These are phyloP conservation scores for Flaveria sonorensis DNA, from an alignment of 129 eudicot species.

Conservation along the genomic window DNA sequence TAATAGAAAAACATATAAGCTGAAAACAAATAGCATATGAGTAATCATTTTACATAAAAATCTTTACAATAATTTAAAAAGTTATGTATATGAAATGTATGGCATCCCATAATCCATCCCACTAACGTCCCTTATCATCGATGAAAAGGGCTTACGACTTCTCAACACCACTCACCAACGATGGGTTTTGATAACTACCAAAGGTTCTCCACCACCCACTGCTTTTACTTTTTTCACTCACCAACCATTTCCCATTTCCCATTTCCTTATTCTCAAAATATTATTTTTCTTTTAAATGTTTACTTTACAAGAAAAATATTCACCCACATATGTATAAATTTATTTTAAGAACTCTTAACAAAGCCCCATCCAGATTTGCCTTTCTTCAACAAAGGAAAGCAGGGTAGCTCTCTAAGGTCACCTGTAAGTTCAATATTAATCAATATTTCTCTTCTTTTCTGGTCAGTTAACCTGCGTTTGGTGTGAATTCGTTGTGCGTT, in stretches of 20 bases:
- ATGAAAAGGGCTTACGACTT: conserved; percentile 23
- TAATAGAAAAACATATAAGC: background rate
- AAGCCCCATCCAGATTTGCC: conserved; percentile 41
- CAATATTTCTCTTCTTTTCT: background rate
- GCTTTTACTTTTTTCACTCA: conserved; percentile 28
- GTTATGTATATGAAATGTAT: conserved; percentile 19
- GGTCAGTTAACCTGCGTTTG: background rate
- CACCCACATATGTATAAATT: conserved; percentile 13
- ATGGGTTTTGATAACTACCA: conserved; percentile 61
- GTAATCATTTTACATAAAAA: background rate
- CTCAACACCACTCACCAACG: conserved; percentile 68
- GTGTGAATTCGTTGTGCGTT: background rate
- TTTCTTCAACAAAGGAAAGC: conserved; percentile 6
- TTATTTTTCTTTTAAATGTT: background rate
- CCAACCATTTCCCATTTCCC: conserved; percentile 25
- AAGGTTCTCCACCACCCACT: conserved; percentile 45
- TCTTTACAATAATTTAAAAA: background rate
- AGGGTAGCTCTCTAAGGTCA: conserved; percentile 19
- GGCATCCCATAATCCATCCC: conserved; percentile 13
- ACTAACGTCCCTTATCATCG: conserved; percentile 28
- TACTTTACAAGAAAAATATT: conserved; percentile 8
- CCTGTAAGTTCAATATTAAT: conserved; percentile 31
- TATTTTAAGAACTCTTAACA: background rate
- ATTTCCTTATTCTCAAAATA: conserved; percentile 9
- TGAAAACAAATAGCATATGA: background rate